Evolutionary conservation across 2,329 filamentous ascomycete genomes (phyloP), one percentile per base, ranked within the genome.

Genomic region (Fusarium subtropicale): DNA sequence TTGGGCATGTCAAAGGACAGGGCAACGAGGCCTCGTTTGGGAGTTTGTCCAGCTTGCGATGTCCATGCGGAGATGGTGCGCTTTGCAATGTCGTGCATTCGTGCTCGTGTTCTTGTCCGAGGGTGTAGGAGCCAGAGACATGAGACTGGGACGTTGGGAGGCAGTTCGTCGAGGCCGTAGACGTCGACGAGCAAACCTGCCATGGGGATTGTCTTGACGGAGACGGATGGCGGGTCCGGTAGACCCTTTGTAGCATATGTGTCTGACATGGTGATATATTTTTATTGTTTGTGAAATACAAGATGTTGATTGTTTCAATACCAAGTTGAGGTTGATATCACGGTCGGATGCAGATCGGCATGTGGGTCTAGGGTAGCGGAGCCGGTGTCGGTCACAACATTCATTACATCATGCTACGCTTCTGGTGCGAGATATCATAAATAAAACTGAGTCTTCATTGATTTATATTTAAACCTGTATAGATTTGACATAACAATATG

Each of bases 41-140:
- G 51, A 53, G 68, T 62, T 73, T 71, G 53, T 68, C 16, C 72
- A 8, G 60, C 50, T 76, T 78, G 68, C 76, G 79, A 75, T 74
- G 92, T 90, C 88, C 91, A 97, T 11, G 88, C 86, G n/a, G 82
- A 79, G 51, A 97, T 85, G 15, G 88, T 84, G 8, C 87, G 86
- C n/a, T 85, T 81, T 4, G 93, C 94, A 56, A 96, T 86, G 30
- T 88, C 88, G 2, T 84, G 83, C 94, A 98, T 97, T 66, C 87
- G 87, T 57, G 88, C 87, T 76, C 92, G 90, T 1, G 84, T 88
- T 56, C 90, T 86, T 1, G 91, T 85, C 26, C 96, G 88, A 4
- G 92, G 92, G 76, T 98, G 94, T 20, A 97, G 87, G 15, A 98
- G 89, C 93, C 94, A 97, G n/a, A 98, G 87, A 74, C 92, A 92